Percentiles rank a stretch among this genome's conserved stretches.
Conservation (phyloP, 1,284 basidiomycete species). For the Fomitopsis palustris region DNA sequence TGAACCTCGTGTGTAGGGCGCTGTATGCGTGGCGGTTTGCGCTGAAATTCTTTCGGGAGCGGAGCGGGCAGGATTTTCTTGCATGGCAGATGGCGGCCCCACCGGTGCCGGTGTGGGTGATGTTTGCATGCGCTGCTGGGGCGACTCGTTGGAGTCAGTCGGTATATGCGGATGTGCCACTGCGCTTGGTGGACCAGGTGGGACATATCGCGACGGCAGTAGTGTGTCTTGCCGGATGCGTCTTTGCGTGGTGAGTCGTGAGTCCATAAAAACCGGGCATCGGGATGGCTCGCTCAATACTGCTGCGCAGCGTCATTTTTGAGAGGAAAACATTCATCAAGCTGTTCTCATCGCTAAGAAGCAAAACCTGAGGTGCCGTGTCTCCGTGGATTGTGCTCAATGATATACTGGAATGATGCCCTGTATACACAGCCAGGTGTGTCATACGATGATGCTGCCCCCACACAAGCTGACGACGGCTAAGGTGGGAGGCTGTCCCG, state of each 20-base stretch:
- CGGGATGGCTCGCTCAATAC: too few species aligned
- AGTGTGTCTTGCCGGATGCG: slow-evolving; percentile 22
- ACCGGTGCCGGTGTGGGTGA: slow-evolving; percentile 22
- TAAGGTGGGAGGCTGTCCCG: too few species aligned
- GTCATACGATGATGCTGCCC: too few species aligned
- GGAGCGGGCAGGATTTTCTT: slow-evolving; percentile 15
- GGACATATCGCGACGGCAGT: slow-evolving; percentile 28
- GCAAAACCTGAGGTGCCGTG: slow-evolving; percentile 4
- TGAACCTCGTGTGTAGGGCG: slow-evolving; percentile 59
- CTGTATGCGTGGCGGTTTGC: slow-evolving; percentile 44
- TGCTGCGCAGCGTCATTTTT: slow-evolving; percentile 12
- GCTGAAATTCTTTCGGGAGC: slow-evolving; percentile 21
- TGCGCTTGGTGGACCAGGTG: slow-evolving; percentile 22
- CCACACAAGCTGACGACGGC: too few species aligned
- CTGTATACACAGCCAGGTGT: too few species aligned
- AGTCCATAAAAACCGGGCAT: slow-evolving; percentile 9
- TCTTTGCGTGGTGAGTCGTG: slow-evolving; percentile 31
- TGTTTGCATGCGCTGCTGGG: slow-evolving; percentile 24
- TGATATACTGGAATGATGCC: neutral
- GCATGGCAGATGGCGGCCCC: slow-evolving; percentile 23
- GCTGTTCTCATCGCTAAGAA: slow-evolving; percentile 7
- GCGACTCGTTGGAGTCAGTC: slow-evolving; percentile 26
- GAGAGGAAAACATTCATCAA: slow-evolving; percentile 12
- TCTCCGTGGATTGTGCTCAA: neutral
- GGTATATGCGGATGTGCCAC: slow-evolving; percentile 13